Evolutionary conservation across 371 early-diverging fungal genomes (phyloP).

Genomic region (Rozella allomycis): DNA sequence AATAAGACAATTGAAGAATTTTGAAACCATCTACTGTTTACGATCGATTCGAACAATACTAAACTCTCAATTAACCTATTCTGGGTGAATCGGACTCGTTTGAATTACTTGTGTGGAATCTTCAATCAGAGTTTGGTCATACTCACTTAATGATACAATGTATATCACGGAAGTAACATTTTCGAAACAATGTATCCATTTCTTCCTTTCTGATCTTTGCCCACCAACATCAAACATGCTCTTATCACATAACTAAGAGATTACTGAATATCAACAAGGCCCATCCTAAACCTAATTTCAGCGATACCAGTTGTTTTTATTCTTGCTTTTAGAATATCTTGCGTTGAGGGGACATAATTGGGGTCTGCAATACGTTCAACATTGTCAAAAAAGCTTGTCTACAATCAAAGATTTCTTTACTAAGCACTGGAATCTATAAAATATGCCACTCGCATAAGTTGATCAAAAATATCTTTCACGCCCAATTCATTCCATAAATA

Average conservation of each 20-base stretch:
- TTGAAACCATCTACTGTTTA: constrained; percentile 5
- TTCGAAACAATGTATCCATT: constrained; percentile 7
- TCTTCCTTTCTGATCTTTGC: constrained; percentile 4
- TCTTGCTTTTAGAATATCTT: constrained; percentile 57
- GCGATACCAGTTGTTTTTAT: constrained; percentile 61
- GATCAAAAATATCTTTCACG: too few species aligned
- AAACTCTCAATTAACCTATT: constrained; percentile 6
- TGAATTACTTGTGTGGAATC: too few species aligned
- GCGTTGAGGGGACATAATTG: constrained; percentile 34
- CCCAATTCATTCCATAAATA: too few species aligned
- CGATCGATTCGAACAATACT: constrained; percentile 4
- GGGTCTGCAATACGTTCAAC: constrained; percentile 27
- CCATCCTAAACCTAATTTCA: constrained; percentile 44
- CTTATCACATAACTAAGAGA: background rate
- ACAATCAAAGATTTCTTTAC: too few species aligned
- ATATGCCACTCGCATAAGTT: too few species aligned
- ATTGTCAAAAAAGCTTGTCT: constrained; percentile 28
- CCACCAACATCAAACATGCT: constrained; percentile 7
- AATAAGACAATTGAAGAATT: constrained; percentile 7
- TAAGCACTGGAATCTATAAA: too few species aligned
- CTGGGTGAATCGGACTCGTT: too few species aligned
- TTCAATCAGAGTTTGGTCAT: constrained; percentile 6
- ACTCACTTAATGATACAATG: constrained; percentile 5
- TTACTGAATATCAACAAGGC: constrained; percentile 39
- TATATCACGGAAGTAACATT: constrained; percentile 5